A percentile compares a stretch with the other conserved stretches of the same genome.
Evolutionary conservation across 164 flowering plant species (phyloP).

Genomic region (Paratinospora sagittata): DNA sequence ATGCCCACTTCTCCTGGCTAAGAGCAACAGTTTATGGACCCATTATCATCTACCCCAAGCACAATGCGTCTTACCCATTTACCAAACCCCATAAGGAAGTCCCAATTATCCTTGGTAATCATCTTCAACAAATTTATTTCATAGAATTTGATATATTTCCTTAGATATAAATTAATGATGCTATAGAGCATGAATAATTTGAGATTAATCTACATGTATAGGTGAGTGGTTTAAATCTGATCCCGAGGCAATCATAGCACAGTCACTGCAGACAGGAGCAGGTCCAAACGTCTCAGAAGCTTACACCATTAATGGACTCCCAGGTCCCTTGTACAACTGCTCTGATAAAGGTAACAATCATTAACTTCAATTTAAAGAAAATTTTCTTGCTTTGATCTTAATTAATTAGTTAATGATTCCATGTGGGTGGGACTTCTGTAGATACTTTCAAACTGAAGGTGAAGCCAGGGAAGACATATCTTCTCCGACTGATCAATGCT

Average conservation of each 20-base stretch:
- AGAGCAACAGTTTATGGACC: slow-evolving; percentile 50
- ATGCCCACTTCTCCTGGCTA: slow-evolving; percentile 55
- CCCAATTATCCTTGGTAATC: slow-evolving; percentile 45
- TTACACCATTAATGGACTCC: slow-evolving; percentile 52
- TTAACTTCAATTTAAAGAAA: too few species aligned
- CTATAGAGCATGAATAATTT: too few species aligned
- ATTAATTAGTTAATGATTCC: not conserved
- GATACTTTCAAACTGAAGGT: slow-evolving; percentile 49
- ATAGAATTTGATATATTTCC: too few species aligned
- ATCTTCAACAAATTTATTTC: not conserved
- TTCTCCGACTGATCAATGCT: slow-evolving; percentile 56
- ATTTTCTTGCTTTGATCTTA: too few species aligned
- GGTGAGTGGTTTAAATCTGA: slow-evolving; percentile 60
- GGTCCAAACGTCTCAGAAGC: slow-evolving; percentile 61
- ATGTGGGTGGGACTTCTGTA: slow-evolving; percentile 14
- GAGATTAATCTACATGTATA: too few species aligned
- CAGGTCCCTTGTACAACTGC: slow-evolving; percentile 56
- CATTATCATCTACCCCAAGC: slow-evolving; percentile 45
- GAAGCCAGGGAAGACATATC: slow-evolving; percentile 46
- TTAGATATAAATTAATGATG: too few species aligned
- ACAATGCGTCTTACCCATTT: slow-evolving; percentile 40
- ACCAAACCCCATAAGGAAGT: slow-evolving; percentile 46
- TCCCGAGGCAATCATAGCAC: slow-evolving; percentile 40
- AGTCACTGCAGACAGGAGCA: slow-evolving; percentile 45
- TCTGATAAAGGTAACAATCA: slow-evolving; percentile 34